These are phyloP conservation scores for Nakazawaea pomicola DNA, from an alignment of 805 yeast species.

Conservation along the genomic window DNA sequence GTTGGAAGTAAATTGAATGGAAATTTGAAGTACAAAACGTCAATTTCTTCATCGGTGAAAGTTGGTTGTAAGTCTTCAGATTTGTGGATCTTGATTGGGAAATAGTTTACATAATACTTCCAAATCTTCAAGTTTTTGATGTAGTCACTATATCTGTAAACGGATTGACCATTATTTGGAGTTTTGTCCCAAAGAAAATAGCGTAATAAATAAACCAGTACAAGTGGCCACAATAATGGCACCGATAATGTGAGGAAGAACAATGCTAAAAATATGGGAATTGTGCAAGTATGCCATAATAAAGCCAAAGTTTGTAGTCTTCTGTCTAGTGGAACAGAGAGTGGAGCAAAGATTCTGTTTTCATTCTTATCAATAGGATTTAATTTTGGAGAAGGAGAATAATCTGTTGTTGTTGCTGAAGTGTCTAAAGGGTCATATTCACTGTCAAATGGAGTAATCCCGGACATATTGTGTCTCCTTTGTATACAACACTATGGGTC, in stretches of 20 bases:
- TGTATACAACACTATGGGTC: too few relatives aligned
- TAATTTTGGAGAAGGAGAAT: slow-evolving; percentile 8
- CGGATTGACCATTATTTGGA: slow-evolving; percentile 69
- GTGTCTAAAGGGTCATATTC: slow-evolving; percentile 7
- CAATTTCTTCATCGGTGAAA: slow-evolving; percentile 33
- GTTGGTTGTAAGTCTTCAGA: slow-evolving; percentile 72
- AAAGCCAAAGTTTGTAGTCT: slow-evolving; percentile 65
- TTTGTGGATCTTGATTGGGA: slow-evolving; percentile 71
- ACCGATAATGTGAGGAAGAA: slow-evolving; percentile 55
- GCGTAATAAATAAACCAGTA: slow-evolving; percentile 56
- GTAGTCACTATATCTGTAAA: slow-evolving; percentile 48
- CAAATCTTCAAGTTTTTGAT: slow-evolving; percentile 57
- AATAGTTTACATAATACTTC: slow-evolving; percentile 71
- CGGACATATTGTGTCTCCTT: too few relatives aligned
- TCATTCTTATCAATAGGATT: background rate
- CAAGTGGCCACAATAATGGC: slow-evolving; percentile 61
- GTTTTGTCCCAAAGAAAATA: slow-evolving; percentile 59
- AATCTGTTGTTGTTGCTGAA: slow-evolving; percentile 8
- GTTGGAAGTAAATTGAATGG: slow-evolving; percentile 12
- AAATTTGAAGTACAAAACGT: slow-evolving; percentile 13
- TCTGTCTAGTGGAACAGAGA: slow-evolving; percentile 47
- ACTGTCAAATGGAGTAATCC: too few relatives aligned
- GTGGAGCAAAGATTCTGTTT: slow-evolving; percentile 46
- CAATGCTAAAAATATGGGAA: slow-evolving; percentile 51
- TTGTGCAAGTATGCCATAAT: slow-evolving; percentile 68